These are phyloP conservation scores for Xylariaceae sp. DNA, from an alignment of 2,329 filamentous ascomycete genomes.

Conservation along the genomic window DNA sequence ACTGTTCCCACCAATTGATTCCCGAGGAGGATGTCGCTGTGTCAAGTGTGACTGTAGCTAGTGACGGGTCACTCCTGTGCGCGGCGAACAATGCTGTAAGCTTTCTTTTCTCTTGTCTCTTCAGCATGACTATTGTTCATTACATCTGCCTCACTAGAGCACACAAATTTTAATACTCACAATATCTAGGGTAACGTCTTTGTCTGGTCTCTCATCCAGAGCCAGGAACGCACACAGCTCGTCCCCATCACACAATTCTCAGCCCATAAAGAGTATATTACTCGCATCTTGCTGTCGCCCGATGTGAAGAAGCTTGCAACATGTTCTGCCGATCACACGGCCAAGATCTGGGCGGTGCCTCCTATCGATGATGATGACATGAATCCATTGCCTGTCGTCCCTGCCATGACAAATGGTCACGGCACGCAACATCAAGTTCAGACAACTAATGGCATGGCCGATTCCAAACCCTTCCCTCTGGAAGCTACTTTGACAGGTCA, in stretches of 20 bases:
- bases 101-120: not conserved
- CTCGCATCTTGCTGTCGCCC: conserved; percentile 82
- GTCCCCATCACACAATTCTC: conserved; percentile 84
- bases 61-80: conserved; percentile 86
- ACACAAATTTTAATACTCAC: too few relatives aligned
- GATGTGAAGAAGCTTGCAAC: conserved; percentile 93
- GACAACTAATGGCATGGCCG: conserved; percentile 15
- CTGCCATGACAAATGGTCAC: conserved; percentile 7
- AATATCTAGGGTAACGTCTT: conserved; percentile 99
- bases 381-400: conserved; percentile 8
- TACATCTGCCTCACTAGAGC: not conserved
- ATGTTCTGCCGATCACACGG: conserved; percentile 88
- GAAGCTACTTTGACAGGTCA: conserved; percentile 86
- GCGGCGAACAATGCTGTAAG: conserved; percentile 85
- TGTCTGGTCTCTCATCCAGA: conserved; percentile 90
- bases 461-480: conserved; percentile 65
- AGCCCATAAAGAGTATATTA: conserved; percentile 90
- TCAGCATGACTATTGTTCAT: not conserved
- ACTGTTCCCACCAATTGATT: conserved; percentile 92
- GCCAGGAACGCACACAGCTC: conserved; percentile 75
- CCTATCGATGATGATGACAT: conserved; percentile 7
- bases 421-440: not conserved
- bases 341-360: conserved; percentile 75
- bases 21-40: conserved; percentile 94
- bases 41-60: conserved; percentile 91